Evolutionary conservation across 2,329 filamentous ascomycete species (phyloP).

Genomic region (Westerdykella sp.): DNA sequence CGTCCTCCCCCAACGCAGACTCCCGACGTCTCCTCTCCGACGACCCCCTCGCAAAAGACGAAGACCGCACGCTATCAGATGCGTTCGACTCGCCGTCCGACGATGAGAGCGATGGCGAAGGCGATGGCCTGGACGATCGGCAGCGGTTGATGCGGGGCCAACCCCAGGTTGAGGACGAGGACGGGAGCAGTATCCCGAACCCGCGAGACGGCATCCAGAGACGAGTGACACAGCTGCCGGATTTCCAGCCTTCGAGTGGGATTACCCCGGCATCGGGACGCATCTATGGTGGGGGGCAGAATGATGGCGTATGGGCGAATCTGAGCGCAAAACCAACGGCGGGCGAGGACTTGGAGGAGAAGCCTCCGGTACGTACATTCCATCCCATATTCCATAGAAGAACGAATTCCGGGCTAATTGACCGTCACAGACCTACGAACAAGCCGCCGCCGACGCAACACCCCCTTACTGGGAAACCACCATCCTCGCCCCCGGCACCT

Average conservation of each 20-base stretch:
- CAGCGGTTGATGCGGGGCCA: slow-evolving; percentile 76
- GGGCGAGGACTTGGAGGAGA: slow-evolving; percentile 77
- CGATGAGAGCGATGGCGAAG: slow-evolving; percentile 65
- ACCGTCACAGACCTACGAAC: slow-evolving; percentile 75
- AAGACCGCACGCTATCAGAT: slow-evolving; percentile 80
- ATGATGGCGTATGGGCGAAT: slow-evolving; percentile 95
- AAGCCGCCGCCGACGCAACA: slow-evolving; percentile 91
- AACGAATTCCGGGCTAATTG: slow-evolving; percentile 29
- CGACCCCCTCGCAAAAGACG: slow-evolving; percentile 48
- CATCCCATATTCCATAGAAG: not conserved
- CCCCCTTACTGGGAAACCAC: slow-evolving; percentile 99
- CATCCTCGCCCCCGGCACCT: slow-evolving; percentile 85
- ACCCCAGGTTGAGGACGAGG: slow-evolving; percentile 17
- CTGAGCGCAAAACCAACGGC: slow-evolving; percentile 82
- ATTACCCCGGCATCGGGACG: slow-evolving; percentile 36
- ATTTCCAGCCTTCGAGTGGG: slow-evolving; percentile 33
- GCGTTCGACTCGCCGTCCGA: slow-evolving; percentile 67
- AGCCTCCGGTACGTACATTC: slow-evolving; percentile 70
- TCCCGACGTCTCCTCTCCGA: slow-evolving; percentile 49
- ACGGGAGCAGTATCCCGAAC: slow-evolving; percentile 8
- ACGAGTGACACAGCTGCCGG: slow-evolving; percentile 50
- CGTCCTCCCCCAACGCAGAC: slow-evolving; percentile 56
- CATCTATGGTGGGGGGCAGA: slow-evolving; percentile 64
- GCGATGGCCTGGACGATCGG: slow-evolving; percentile 71
- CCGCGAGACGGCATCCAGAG: slow-evolving; percentile 39